A percentile compares a stretch with the other conserved stretches of the same genome.
Evolutionary conservation across 805 yeast genomes (phyloP).

Genomic region (Candida chauliodis): DNA sequence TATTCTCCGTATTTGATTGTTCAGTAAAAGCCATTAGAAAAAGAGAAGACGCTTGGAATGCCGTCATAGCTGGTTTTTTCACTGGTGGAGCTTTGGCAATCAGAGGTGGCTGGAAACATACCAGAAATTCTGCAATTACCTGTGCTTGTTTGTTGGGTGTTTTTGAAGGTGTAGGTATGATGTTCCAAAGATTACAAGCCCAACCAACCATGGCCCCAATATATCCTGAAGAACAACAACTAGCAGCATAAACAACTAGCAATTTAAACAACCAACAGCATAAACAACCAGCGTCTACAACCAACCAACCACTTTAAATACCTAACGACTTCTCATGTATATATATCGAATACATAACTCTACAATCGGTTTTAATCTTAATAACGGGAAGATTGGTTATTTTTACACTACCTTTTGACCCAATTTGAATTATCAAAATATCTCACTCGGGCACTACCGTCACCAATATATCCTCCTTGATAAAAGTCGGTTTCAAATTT

Average conservation of each 20-base stretch:
- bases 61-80: conserved; percentile 95
- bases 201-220: conserved; percentile 54
- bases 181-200: conserved; percentile 88
- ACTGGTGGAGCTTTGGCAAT: conserved; percentile 97
- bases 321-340: too few relatives aligned
- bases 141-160: conserved; percentile 97
- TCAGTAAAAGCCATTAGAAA: conserved; percentile 91
- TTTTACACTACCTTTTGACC: too few relatives aligned
- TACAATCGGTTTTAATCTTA: too few relatives aligned
- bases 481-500: too few relatives aligned
- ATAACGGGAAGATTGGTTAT: too few relatives aligned
- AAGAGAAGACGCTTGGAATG: conserved; percentile 98
- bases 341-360: too few relatives aligned
- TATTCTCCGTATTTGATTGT: conserved; percentile 94
- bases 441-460: too few relatives aligned
- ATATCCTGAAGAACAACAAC: conserved; percentile 36
- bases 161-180: conserved; percentile 97
- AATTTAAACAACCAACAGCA: too few relatives aligned
- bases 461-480: too few relatives aligned
- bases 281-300: too few relatives aligned
- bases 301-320: too few relatives aligned
- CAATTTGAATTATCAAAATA: too few relatives aligned
- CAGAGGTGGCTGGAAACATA: conserved; percentile 98
- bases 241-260: conserved; percentile 41
- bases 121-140: conserved; percentile 92